Conservation (phyloP, 352 stramenopile species). For the Pythium catenulatum region DNA sequence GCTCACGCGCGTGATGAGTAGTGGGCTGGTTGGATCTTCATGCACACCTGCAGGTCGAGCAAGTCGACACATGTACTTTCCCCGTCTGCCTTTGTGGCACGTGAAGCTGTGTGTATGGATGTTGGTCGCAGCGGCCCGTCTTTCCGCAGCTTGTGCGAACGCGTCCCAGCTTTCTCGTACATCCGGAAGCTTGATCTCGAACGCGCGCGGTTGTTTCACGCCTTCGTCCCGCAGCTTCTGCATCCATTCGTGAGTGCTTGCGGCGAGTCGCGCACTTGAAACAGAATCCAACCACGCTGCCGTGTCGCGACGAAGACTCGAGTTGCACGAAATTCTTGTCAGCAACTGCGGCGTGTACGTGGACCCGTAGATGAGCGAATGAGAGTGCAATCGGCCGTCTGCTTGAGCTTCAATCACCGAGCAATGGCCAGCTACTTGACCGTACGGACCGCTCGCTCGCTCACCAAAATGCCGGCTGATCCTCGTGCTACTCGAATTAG, state of each 20-base stretch:
- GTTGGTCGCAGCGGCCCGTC: not conserved
- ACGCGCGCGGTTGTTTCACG: not conserved
- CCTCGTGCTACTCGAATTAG: too few relatives aligned
- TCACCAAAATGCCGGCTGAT: constrained; percentile 7
- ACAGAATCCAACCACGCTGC: constrained; percentile 14
- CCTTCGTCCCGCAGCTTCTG: not conserved
- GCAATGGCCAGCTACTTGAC: constrained; percentile 25
- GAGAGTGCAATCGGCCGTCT: constrained; percentile 47
- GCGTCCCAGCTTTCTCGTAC: not conserved
- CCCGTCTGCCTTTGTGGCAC: constrained; percentile 38
- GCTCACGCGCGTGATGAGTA: not conserved
- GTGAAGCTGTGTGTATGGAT: constrained; percentile 40
- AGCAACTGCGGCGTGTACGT: constrained; percentile 10
- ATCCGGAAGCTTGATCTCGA: not conserved
- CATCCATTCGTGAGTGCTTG: not conserved
- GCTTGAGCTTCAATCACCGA: constrained; percentile 44
- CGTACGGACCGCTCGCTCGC: not conserved
- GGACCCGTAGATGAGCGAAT: constrained; percentile 34
- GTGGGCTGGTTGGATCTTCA: constrained; percentile 7
- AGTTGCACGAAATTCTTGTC: constrained; percentile 5
- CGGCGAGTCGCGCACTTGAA: not conserved
- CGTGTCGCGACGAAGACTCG: not conserved
- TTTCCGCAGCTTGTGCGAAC: not conserved
- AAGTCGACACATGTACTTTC: constrained; percentile 50
- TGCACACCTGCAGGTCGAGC: constrained; percentile 30